Percentiles rank a stretch among this genome's conserved stretches.
Evolutionary conservation across 2,329 filamentous ascomycete genomes (phyloP).

Genomic region (Colletotrichum viniferum): DNA sequence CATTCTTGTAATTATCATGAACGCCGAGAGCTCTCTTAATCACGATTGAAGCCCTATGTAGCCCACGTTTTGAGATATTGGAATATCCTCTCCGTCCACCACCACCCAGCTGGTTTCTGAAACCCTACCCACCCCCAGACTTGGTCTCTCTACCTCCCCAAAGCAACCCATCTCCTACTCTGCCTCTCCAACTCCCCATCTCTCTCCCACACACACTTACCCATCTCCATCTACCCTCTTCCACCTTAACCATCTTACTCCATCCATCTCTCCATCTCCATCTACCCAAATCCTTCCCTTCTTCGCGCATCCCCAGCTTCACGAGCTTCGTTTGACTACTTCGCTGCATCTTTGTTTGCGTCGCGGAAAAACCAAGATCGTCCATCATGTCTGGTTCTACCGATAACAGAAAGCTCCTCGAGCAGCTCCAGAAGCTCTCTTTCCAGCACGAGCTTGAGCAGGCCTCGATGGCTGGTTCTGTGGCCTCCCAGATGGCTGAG

Average conservation of each 20-base stretch:
- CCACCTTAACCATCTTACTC: background rate
- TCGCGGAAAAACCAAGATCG: background rate
- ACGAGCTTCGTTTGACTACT: background rate
- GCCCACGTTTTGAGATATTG: background rate
- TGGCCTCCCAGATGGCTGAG: background rate
- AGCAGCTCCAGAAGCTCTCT: constrained; percentile 6
- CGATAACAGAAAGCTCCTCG: constrained; percentile 8
- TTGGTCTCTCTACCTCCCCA: background rate
- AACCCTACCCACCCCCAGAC: background rate
- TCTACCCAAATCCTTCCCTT: background rate
- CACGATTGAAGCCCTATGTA: background rate
- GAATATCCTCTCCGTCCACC: background rate
- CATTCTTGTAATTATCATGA: background rate
- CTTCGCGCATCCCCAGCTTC: background rate
- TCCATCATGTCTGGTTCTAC: background rate
- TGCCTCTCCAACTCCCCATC: background rate
- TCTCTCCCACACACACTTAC: background rate
- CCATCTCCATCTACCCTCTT: background rate
- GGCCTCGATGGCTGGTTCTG: background rate
- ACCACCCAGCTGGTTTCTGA: background rate
- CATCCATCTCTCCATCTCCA: background rate
- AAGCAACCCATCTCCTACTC: background rate
- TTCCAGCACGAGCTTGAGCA: constrained; percentile 8
- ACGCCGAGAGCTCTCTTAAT: background rate
- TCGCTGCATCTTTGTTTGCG: background rate